Evolutionary conservation across 1,284 basidiomycete genomes (phyloP).

Genomic region (Puccinia polysora): DNA sequence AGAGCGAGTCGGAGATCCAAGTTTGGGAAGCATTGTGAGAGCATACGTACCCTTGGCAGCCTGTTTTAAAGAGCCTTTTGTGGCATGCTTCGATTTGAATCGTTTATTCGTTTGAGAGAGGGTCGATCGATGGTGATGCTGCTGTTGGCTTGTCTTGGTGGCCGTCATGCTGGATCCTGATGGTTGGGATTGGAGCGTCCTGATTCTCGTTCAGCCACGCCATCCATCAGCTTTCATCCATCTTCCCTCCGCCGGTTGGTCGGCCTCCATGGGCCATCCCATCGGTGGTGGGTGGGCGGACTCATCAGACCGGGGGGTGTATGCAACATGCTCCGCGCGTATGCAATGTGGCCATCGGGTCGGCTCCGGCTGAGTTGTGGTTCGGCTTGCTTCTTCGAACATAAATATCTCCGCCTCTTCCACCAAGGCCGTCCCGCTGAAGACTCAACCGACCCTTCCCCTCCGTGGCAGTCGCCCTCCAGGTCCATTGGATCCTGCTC

Average conservation of each 20-base stretch:
- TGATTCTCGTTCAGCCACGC: no score
- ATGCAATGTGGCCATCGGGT: conserved; percentile 14
- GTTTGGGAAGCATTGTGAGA: background rate
- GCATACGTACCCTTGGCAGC: conserved; percentile 11
- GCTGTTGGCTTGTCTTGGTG: background rate
- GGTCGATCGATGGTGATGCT: conserved; percentile 40
- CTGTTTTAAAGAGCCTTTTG: conserved; percentile 34
- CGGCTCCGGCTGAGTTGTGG: conserved; percentile 27
- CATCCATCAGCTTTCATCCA: no score
- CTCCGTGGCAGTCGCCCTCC: background rate
- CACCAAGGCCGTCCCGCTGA: background rate
- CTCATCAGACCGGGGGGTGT: no score
- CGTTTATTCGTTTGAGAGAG: conserved; percentile 38
- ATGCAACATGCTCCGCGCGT: background rate
- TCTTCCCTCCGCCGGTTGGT: no score
- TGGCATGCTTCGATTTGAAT: conserved; percentile 33
- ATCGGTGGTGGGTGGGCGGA: no score
- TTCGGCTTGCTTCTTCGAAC: background rate
- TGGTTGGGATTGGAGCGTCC: no score
- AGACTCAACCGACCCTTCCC: background rate
- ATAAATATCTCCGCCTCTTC: background rate
- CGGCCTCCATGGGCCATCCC: no score
- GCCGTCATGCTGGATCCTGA: background rate
- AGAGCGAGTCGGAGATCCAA: background rate
- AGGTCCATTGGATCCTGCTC: no score